Conservation (phyloP, 2,329 filamentous ascomycete species). For the Verticillium dahliae region DNA sequence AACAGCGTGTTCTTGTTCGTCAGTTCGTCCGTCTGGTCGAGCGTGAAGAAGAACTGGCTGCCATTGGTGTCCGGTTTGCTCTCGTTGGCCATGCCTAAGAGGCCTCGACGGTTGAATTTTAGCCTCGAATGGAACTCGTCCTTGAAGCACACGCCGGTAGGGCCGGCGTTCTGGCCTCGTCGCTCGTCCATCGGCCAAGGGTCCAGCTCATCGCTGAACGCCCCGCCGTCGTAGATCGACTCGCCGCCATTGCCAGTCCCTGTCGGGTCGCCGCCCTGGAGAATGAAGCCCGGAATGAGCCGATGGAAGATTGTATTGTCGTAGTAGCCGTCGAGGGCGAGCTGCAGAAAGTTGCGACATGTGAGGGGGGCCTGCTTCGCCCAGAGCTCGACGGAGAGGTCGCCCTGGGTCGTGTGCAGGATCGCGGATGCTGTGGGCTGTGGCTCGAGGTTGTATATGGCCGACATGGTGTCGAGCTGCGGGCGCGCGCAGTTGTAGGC, state of each 20-base stretch:
- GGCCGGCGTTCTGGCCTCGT: constrained; percentile 53
- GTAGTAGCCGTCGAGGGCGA: constrained; percentile 93
- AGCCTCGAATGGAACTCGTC: constrained; percentile 91
- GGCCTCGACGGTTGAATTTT: constrained; percentile 84
- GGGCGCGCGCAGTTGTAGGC: not conserved
- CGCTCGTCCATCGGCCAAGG: constrained; percentile 63
- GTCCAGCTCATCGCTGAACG: constrained; percentile 65
- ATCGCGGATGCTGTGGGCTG: constrained; percentile 89
- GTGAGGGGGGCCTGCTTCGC: constrained; percentile 89
- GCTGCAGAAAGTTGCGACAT: constrained; percentile 91
- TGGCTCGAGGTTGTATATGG: constrained; percentile 90
- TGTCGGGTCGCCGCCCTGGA: constrained; percentile 92
- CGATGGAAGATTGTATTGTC: constrained; percentile 91
- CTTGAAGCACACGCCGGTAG: constrained; percentile 54
- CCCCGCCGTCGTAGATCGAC: constrained; percentile 83
- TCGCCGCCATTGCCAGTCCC: constrained; percentile 88
- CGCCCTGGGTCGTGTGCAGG: constrained; percentile 82
- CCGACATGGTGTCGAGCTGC: constrained; percentile 57
- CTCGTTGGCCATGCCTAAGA: constrained; percentile 95
- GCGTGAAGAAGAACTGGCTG: constrained; percentile 94
- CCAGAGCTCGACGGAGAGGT: constrained; percentile 87
- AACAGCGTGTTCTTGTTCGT: constrained; percentile 90
- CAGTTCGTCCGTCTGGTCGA: constrained; percentile 78
- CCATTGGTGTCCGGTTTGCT: constrained; percentile 73
- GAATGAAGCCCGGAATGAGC: constrained; percentile 81